Percentiles rank a stretch among this genome's conserved stretches.
Conservation (phyloP, 805 yeast species). For the Candida caryicola region DNA sequence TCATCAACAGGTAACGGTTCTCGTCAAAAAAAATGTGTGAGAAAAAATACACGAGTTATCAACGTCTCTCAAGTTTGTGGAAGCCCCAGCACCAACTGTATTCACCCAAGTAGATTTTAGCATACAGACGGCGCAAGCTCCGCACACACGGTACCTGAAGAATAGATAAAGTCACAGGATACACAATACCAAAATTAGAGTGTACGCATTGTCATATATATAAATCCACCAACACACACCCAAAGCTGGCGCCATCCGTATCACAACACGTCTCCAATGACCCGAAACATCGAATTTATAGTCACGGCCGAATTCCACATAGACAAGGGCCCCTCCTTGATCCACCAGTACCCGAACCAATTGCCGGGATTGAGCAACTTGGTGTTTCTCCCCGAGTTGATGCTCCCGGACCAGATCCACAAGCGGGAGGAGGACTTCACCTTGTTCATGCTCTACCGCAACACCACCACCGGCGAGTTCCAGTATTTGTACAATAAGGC, state of each 20-base stretch:
- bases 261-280: no score
- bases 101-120: no score
- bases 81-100: no score
- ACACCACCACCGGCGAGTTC: conserved; percentile 35
- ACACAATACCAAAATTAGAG: background rate
- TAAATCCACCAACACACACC: no score
- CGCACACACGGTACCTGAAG: background rate
- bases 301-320: conserved; percentile 79
- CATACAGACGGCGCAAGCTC: background rate
- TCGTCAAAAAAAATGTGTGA: background rate
- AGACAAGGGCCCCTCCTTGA: conserved; percentile 65
- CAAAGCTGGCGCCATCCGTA: no score
- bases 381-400: conserved; percentile 47
- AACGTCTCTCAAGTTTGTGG: no score
- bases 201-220: background rate
- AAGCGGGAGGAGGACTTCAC: conserved; percentile 58
- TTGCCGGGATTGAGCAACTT: conserved; percentile 37
- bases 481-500: conserved; percentile 33
- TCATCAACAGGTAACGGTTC: background rate
- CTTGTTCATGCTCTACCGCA: conserved; percentile 49
- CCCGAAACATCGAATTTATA: conserved; percentile 49
- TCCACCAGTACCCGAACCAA: conserved; percentile 54
- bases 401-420: conserved; percentile 63
- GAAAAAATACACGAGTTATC: background rate
- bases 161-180: no score